Conservation (phyloP, 2,329 filamentous ascomycete species). For the Drechslerella coelobrocha region DNA sequence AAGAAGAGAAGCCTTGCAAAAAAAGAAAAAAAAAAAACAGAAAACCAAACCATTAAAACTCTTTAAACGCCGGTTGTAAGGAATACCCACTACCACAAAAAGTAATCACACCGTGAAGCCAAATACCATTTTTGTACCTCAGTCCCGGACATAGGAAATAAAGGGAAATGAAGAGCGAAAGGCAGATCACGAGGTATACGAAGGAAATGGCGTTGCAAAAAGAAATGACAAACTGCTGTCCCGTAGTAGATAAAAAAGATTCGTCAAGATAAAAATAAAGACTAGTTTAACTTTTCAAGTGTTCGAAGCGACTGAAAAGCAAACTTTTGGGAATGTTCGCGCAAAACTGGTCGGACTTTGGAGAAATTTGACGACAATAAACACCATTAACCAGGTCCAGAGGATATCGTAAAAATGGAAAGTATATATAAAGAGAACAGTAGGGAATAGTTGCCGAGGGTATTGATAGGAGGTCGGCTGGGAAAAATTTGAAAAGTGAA, state of each 20-base stretch:
- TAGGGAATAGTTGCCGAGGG: neutral
- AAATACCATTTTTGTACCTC: conserved; percentile 19
- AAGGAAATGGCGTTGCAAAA: conserved; percentile 13
- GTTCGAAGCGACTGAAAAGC: conserved; percentile 23
- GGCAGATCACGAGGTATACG: neutral
- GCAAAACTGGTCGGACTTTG: conserved; percentile 1
- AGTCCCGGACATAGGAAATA: conserved; percentile 18
- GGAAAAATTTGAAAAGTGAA: conserved; percentile 5
- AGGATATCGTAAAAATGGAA: conserved; percentile 45
- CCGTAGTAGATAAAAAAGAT: neutral
- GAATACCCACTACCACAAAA: conserved; percentile 2
- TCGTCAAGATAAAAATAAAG: conserved; percentile 5
- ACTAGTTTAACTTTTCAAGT: conserved; percentile 30
- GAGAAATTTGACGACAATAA: conserved; percentile 17
- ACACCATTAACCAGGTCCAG: conserved; percentile 29
- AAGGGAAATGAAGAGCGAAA: conserved; percentile 12
- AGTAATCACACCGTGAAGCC: conserved; percentile 1
- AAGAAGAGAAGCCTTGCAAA: neutral
- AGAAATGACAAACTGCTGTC: conserved; percentile 1
- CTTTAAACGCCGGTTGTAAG: conserved; percentile 22
- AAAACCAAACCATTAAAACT: conserved; percentile 6
- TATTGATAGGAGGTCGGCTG: neutral
- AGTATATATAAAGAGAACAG: conserved; percentile 24
- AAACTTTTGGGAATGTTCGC: conserved; percentile 21
- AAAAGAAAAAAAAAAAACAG: neutral